Percentiles rank a stretch among this genome's conserved stretches.
Evolutionary conservation across 75 land plant species (phyloP).

Genomic region (Chamaecyparis obtusa): DNA sequence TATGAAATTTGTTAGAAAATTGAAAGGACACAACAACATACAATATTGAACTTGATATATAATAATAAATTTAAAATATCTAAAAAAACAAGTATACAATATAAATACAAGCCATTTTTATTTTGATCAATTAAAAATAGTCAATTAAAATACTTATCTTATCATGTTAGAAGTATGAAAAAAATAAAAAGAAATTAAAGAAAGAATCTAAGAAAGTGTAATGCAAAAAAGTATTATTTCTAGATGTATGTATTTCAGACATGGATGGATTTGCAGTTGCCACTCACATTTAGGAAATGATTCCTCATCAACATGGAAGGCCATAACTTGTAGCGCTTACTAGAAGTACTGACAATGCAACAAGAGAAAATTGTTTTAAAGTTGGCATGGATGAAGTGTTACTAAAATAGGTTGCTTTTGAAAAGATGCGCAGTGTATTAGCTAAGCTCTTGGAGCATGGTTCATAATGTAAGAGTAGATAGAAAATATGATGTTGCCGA

Average conservation of each 20-base stretch:
- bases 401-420: conserved; percentile 69
- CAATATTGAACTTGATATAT: no score
- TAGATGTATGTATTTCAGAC: conserved; percentile 65
- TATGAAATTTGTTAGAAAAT: no score
- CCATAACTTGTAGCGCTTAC: conserved; percentile 69
- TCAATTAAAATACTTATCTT: no score
- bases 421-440: conserved; percentile 62
- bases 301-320: conserved; percentile 47
- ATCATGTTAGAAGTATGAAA: no score
- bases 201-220: no score
- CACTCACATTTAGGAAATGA: conserved; percentile 44
- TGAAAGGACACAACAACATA: no score
- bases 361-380: conserved; percentile 54
- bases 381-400: conserved; percentile 62
- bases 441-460: conserved; percentile 63
- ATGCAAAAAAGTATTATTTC: conserved; percentile 54
- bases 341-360: conserved; percentile 53
- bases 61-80: no score
- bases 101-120: no score
- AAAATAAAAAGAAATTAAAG: no score
- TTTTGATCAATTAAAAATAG: no score
- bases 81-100: no score
- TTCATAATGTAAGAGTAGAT: conserved; percentile 3
- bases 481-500: background rate
- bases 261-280: conserved; percentile 72